Base-by-base conservation (phyloP, 257 asterid genomes). In the Solanum pennellii region DNA sequence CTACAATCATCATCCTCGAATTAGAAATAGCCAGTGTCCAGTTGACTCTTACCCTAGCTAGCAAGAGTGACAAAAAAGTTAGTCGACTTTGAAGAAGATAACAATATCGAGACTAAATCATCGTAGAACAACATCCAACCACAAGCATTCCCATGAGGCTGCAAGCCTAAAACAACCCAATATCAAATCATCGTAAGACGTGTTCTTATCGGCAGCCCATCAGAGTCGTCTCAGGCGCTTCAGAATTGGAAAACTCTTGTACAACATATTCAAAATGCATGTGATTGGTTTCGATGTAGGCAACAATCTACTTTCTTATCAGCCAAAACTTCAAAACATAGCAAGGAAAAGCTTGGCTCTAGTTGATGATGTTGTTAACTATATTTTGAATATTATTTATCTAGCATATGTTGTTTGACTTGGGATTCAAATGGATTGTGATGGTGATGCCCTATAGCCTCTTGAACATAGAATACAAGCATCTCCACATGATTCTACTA, bases 181-280 rank as follows among this genome's bases (percentile, higher is more conserved):
- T 59, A 20, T 59, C 25, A 8, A 59, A 59, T 59, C 66, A 20
- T 59, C 25, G 9, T 20, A 20, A 20, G 25, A 8, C 0, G 12
- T 0, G 12, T 20, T 25, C 66, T 59, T 11, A 3, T 20, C 5
- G 5, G 0, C 65, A 56, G 2, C 12, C 9, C 60, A 52, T 52
- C 11, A 0, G 25, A 59, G 66, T 59, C 25, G 25, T 52, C 62
- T 18, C 3, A 18, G 11, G 62, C 3, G n/a, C n/a, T 52, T 52
- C 11, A 7, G 11, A 52, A 52, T 23, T 52, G 11, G n/a, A 52
- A 18, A 7, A 52, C 62, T 52, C 62, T 0, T 52, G 11, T 52
- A 52, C 5, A 52, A 18, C n/a, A 52, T 52, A 18, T 52, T 7
- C 11, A 0, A 23, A 52, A 11, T 0, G 11, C n/a, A 0, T 52